Conservation (phyloP, 805 yeast genomes). For the Candida sonorensis region DNA sequence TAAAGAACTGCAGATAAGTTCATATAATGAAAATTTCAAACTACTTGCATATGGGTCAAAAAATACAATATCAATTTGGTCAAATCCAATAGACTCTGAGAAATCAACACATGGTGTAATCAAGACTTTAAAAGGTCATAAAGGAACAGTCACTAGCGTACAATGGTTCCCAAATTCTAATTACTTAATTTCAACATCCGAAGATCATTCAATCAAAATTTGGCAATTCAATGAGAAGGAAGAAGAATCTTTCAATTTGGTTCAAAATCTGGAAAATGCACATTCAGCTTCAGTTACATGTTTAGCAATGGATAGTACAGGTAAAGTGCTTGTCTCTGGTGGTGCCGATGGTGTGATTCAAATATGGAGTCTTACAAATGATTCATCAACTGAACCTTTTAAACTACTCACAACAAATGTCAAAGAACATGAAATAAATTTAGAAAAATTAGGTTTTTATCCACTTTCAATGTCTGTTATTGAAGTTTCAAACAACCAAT, state of each 20-base stretch:
- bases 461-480: conserved; percentile 36
- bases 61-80: conserved; percentile 50
- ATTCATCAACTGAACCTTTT: conserved; percentile 14
- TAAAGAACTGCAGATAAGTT: conserved; percentile 54
- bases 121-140: conserved; percentile 54
- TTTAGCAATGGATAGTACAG: conserved; percentile 33
- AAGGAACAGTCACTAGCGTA: conserved; percentile 60
- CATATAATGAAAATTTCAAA: conserved; percentile 31
- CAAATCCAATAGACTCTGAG: conserved; percentile 45
- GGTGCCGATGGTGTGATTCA: conserved; percentile 54
- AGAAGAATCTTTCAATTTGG: conserved; percentile 23
- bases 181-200: conserved; percentile 53
- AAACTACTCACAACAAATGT: conserved; percentile 23
- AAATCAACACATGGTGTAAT: conserved; percentile 37
- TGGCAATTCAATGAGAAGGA: conserved; percentile 38
- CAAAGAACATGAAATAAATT: too few species aligned
- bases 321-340: conserved; percentile 47
- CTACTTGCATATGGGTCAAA: conserved; percentile 70
- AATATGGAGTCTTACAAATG: conserved; percentile 37
- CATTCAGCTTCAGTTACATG: conserved; percentile 50
- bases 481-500: conserved; percentile 27
- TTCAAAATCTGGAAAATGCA: conserved; percentile 27
- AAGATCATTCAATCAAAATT: conserved; percentile 54
- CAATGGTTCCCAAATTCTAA: conserved; percentile 42
- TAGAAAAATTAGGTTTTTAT: too few species aligned